Evolutionary conservation across 371 early-diverging fungal species (phyloP).

Genomic region (Rhizopus delemar): DNA sequence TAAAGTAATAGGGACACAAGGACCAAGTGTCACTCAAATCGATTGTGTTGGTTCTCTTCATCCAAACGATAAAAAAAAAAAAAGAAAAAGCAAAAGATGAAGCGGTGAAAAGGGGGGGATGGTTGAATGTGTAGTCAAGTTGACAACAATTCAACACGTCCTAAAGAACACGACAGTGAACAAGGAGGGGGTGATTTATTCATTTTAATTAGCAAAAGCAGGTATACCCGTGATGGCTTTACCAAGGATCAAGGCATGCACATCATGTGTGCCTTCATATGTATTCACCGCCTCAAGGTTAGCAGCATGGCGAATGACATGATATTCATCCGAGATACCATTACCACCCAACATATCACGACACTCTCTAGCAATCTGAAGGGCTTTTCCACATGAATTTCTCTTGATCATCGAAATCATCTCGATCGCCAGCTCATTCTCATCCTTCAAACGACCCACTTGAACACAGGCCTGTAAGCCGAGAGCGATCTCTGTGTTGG

Average conservation of each 20-base stretch:
- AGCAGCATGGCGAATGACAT: constrained; percentile 93
- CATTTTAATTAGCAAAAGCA: constrained; percentile 58
- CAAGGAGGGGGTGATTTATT: neutral
- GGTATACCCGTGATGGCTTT: constrained; percentile 94
- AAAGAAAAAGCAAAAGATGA: constrained; percentile 25
- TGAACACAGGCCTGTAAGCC: constrained; percentile 91
- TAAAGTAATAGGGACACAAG: constrained; percentile 20
- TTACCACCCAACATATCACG: constrained; percentile 92
- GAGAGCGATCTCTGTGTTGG: constrained; percentile 91
- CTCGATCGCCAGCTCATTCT: constrained; percentile 84
- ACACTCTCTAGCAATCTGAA: constrained; percentile 88
- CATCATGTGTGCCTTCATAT: constrained; percentile 96
- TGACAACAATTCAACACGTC: neutral
- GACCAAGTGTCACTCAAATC: constrained; percentile 2
- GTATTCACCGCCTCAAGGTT: constrained; percentile 97
- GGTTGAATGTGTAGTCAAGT: neutral
- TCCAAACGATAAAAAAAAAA: constrained; percentile 1
- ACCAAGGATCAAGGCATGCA: constrained; percentile 95
- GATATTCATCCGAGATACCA: constrained; percentile 97
- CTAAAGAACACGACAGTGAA: too few relatives aligned
- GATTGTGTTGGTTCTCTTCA: constrained; percentile 14
- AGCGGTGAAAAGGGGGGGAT: constrained; percentile 35
- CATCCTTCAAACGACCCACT: constrained; percentile 94
- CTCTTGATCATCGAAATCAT: constrained; percentile 97
- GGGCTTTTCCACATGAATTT: constrained; percentile 94